Evolutionary conservation across 2,329 filamentous ascomycete species (phyloP).

Genomic region (Esteya vermicola): DNA sequence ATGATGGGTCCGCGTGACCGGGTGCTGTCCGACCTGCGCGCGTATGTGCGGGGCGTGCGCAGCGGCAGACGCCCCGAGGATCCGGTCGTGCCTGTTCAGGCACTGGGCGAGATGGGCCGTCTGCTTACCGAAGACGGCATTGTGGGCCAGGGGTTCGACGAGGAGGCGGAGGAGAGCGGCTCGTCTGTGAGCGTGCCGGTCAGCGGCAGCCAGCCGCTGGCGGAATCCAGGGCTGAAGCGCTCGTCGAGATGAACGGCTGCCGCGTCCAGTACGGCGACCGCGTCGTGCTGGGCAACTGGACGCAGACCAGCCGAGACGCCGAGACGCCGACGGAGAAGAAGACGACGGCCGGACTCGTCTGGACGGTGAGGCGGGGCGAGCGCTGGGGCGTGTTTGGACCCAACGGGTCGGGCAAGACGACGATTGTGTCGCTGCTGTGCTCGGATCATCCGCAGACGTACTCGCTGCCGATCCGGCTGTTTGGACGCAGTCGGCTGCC

Average conservation of each 20-base stretch:
- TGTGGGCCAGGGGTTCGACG: slow-evolving; percentile 21
- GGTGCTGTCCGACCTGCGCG: slow-evolving; percentile 40
- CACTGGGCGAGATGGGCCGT: slow-evolving; percentile 35
- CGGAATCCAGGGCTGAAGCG: slow-evolving; percentile 30
- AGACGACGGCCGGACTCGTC: no score
- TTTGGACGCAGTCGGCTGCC: slow-evolving; percentile 76
- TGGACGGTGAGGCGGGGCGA: slow-evolving; percentile 77
- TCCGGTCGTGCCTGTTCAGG: slow-evolving; percentile 30
- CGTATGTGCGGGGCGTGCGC: slow-evolving; percentile 32
- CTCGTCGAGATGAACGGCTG: slow-evolving; percentile 82
- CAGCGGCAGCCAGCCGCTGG: no score
- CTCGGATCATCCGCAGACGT: slow-evolving; percentile 91
- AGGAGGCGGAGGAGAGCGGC: slow-evolving; percentile 3
- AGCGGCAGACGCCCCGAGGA: slow-evolving; percentile 29
- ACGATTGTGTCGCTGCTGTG: slow-evolving; percentile 85
- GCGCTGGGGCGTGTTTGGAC: slow-evolving; percentile 83
- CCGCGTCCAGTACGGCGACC: slow-evolving; percentile 64
- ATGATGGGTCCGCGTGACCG: slow-evolving; percentile 50
- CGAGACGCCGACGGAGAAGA: slow-evolving; percentile 34
- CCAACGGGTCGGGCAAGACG: slow-evolving; percentile 92
- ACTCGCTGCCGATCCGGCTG: slow-evolving; percentile 72
- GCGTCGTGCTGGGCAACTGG: slow-evolving; percentile 72
- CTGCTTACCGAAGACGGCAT: slow-evolving; percentile 26
- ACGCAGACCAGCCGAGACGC: slow-evolving; percentile 40
- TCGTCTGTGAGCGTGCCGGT: no score